phyloP scores from a whole-genome alignment of 495 filamentous ascomycete species.

The Penicillium angulare region DNA sequence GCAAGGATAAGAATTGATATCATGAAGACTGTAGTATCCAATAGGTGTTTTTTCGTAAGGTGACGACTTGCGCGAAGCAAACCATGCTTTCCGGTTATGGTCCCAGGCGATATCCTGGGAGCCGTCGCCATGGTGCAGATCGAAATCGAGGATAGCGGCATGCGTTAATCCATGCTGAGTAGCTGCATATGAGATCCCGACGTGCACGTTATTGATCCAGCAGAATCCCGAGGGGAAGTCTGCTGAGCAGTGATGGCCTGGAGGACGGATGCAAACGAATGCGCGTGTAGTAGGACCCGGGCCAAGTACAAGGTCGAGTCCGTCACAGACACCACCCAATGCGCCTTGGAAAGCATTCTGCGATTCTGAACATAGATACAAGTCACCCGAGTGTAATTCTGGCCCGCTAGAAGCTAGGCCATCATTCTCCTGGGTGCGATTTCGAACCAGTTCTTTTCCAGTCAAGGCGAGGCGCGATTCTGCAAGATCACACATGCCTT shows the following conservation, averaged over 20 bases:
- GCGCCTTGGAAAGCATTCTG: slow-evolving; percentile 85
- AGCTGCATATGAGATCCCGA: slow-evolving; percentile 88
- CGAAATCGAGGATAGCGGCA: slow-evolving; percentile 95
- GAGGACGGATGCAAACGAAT: slow-evolving; percentile 82
- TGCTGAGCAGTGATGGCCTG: slow-evolving; percentile 92
- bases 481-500: slow-evolving; percentile 74
- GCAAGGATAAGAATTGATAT: slow-evolving; percentile 97
- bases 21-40: slow-evolving; percentile 94
- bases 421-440: slow-evolving; percentile 44
- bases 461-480: slow-evolving; percentile 68
- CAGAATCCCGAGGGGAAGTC: slow-evolving; percentile 90
- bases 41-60: slow-evolving; percentile 78
- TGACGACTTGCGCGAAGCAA: slow-evolving; percentile 61
- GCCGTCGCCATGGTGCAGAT: slow-evolving; percentile 94
- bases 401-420: slow-evolving; percentile 40
- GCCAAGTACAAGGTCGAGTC: slow-evolving; percentile 81
- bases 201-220: slow-evolving; percentile 98
- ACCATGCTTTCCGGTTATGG: slow-evolving; percentile 64
- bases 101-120: slow-evolving; percentile 90
- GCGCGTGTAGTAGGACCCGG: slow-evolving; percentile 57
- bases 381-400: slow-evolving; percentile 74
- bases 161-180: slow-evolving; percentile 83
- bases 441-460: slow-evolving; percentile 72
- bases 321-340: slow-evolving; percentile 85
- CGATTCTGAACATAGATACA: slow-evolving; percentile 86